A percentile compares a stretch with the other conserved stretches of the same genome.
These are phyloP conservation scores for Luzula sylvatica DNA, from an alignment of 176 grass and related monocot genomes.

Conservation along the genomic window DNA sequence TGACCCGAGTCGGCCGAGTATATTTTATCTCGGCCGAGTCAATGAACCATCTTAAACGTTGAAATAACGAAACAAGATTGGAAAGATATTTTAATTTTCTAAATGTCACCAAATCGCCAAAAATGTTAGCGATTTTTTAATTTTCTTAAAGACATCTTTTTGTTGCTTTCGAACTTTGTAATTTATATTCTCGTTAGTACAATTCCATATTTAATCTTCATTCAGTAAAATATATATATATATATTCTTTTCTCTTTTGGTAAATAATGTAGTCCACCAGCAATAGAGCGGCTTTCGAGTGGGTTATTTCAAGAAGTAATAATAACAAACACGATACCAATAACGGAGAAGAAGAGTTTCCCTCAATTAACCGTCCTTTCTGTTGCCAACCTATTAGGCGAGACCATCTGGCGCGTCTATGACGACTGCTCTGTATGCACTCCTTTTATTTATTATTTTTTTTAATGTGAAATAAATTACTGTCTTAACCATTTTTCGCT, in stretches of 20 bases:
- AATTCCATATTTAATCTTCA: background rate
- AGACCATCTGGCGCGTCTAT: conserved; percentile 91
- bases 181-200: background rate
- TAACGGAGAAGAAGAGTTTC: conserved; percentile 67
- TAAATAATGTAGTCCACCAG: conserved; percentile 53
- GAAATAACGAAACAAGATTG: background rate
- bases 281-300: conserved; percentile 88
- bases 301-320: conserved; percentile 98
- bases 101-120: background rate
- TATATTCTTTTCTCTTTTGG: background rate
- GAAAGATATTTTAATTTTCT: background rate
- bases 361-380: conserved; percentile 88
- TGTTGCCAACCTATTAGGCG: conserved; percentile 95
- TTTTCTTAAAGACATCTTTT: background rate
- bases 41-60: too few species aligned
- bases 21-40: too few species aligned
- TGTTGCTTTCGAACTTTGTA: background rate
- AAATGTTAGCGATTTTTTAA: background rate
- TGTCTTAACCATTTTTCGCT: background rate
- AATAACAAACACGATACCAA: conserved; percentile 85
- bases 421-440: conserved; percentile 91
- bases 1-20: too few species aligned
- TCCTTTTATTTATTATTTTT: background rate
- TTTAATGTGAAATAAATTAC: background rate
- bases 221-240: too few species aligned